Percentiles rank a stretch among this genome's conserved stretches.
These are phyloP conservation scores for Marasmius sp. DNA, from an alignment of 1,284 basidiomycete genomes.

Conservation along the genomic window DNA sequence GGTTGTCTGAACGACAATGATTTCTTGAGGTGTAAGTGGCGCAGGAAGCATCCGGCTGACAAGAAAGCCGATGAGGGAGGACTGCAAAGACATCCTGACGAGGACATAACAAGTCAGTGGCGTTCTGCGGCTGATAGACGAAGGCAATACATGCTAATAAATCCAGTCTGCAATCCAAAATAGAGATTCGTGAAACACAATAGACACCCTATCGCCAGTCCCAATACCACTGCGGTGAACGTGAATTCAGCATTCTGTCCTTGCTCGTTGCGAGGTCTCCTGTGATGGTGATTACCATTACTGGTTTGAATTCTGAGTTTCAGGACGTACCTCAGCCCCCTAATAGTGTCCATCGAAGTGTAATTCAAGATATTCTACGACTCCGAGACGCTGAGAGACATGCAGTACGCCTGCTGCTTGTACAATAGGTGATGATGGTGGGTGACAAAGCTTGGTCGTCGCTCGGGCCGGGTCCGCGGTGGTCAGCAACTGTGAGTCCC, in stretches of 20 bases:
- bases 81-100: slow-evolving; percentile 92
- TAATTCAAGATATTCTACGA: too few relatives aligned
- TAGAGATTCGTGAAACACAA: slow-evolving; percentile 78
- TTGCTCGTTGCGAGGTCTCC: not conserved
- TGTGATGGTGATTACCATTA: not conserved
- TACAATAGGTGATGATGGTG: too few relatives aligned
- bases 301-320: not conserved
- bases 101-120: slow-evolving; percentile 2
- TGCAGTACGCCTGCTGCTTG: too few relatives aligned
- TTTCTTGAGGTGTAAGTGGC: slow-evolving; percentile 85
- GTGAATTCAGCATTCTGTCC: slow-evolving; percentile 37
- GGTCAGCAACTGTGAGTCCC: too few relatives aligned
- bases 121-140: not conserved
- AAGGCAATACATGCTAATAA: slow-evolving; percentile 62
- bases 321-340: too few relatives aligned
- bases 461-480: too few relatives aligned
- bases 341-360: too few relatives aligned
- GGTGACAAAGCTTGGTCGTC: too few relatives aligned
- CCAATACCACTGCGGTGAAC: slow-evolving; percentile 42
- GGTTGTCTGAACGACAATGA: slow-evolving; percentile 92
- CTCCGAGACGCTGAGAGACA: too few relatives aligned
- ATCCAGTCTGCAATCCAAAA: slow-evolving; percentile 77
- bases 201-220: slow-evolving; percentile 69
- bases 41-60: slow-evolving; percentile 74
- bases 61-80: slow-evolving; percentile 88